Conservation (phyloP, 768 basidiomycete species). For the Phaffia tasmanica region DNA sequence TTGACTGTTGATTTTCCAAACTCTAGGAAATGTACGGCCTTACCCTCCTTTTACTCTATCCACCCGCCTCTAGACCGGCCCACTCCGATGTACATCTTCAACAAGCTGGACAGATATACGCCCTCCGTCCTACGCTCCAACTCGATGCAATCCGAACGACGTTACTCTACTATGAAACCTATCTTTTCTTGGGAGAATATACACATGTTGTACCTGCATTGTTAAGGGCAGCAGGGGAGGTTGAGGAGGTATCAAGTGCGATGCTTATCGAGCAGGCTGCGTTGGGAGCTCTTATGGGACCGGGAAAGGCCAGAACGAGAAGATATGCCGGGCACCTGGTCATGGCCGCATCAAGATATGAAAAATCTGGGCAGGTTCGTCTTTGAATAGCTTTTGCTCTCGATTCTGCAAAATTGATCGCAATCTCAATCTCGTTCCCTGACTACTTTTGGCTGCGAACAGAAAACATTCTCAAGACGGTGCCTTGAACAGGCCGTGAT, state of each 20-base stretch:
- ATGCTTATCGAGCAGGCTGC: constrained; percentile 44
- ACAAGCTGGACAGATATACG: constrained; percentile 33
- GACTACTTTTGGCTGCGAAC: constrained; percentile 6
- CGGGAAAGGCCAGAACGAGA: constrained; percentile 24
- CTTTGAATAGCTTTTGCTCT: not conserved
- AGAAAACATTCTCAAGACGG: constrained; percentile 40
- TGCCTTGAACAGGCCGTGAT: constrained; percentile 38
- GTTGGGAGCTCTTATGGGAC: constrained; percentile 31
- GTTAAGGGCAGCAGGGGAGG: constrained; percentile 35
- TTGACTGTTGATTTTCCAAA: not conserved
- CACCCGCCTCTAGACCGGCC: constrained; percentile 32
- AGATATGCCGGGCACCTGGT: constrained; percentile 37
- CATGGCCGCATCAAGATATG: constrained; percentile 40
- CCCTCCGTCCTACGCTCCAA: constrained; percentile 28
- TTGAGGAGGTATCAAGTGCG: constrained; percentile 40
- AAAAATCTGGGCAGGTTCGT: constrained; percentile 41
- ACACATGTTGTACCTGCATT: constrained; percentile 32
- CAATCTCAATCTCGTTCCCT: not conserved
- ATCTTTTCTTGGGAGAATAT: constrained; percentile 34
- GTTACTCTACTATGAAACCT: constrained; percentile 38
- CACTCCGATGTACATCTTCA: constrained; percentile 32
- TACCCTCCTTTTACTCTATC: constrained; percentile 27
- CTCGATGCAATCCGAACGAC: constrained; percentile 37
- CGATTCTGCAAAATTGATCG: too few species aligned
- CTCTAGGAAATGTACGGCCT: constrained; percentile 58